Evolutionary conservation across 768 basidiomycete species (phyloP).

Genomic region (Psilocybe tampanensis): DNA sequence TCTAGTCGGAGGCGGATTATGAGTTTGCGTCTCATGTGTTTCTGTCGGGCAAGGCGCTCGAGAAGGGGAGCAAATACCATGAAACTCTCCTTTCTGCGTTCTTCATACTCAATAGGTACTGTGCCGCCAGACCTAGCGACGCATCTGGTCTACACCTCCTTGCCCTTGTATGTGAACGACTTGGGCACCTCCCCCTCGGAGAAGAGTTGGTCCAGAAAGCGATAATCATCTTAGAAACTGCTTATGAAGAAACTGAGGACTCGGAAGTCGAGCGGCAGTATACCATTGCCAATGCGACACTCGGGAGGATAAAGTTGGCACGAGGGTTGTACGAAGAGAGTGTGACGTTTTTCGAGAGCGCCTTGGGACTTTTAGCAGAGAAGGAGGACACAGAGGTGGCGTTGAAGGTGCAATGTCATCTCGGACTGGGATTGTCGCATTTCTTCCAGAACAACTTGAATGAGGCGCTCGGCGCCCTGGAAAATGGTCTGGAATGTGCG

Average conservation of each 20-base stretch:
- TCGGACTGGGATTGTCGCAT: constrained; percentile 74
- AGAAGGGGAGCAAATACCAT: constrained; percentile 16
- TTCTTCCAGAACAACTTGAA: constrained; percentile 67
- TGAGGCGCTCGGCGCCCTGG: constrained; percentile 65
- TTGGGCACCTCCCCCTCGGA: constrained; percentile 71
- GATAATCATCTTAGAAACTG: constrained; percentile 75
- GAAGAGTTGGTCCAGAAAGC: constrained; percentile 58
- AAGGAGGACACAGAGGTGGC: constrained; percentile 38
- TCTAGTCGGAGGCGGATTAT: constrained; percentile 79
- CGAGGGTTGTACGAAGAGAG: constrained; percentile 59
- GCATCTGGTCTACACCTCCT: constrained; percentile 80
- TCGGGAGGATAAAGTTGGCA: constrained; percentile 77
- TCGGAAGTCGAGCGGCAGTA: constrained; percentile 76
- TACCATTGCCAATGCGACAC: constrained; percentile 77
- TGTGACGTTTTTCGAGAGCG: constrained; percentile 70
- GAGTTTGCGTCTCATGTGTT: constrained; percentile 71
- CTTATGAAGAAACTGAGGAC: constrained; percentile 89
- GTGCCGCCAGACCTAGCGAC: constrained; percentile 65
- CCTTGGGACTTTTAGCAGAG: constrained; percentile 68
- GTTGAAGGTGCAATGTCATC: constrained; percentile 62
- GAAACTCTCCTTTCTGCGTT: constrained; percentile 74
- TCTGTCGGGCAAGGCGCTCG: constrained; percentile 23
- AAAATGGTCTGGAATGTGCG: constrained; percentile 62
- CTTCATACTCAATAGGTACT: constrained; percentile 80
- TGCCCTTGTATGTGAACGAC: constrained; percentile 81